Base-by-base conservation (phyloP, 441 rosid genomes). In the Melastoma candidum region DNA sequence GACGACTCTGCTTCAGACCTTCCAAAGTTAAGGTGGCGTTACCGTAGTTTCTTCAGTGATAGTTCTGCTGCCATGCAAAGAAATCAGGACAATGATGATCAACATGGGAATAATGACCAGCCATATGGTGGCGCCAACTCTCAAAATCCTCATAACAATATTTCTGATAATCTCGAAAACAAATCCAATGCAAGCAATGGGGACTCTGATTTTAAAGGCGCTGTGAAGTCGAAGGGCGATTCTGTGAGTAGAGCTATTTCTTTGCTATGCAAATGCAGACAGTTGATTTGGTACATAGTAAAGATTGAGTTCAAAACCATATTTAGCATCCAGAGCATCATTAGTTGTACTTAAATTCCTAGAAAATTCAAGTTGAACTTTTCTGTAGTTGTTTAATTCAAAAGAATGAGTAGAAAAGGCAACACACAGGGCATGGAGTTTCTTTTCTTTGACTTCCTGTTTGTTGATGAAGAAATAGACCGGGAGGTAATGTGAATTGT, bases 11-110 rank as follows among this genome's bases (percentile, higher is more conserved):
- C 32, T 61, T 60, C 68, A 10, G 79, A 80, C 26, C 72, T 60
- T 62, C 87, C 87, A 63, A 71, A 63, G 8, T 36, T 84, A 67
- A 81, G 81, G 59, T 84, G 93, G 95, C 92, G 7, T 36, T 36
- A 36, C 41, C 41, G 41, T 3, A 36, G 7, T 36, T 36, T 36
- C 6, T 36, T 36, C 8, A 36, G 41, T 4, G 86, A 85, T 45
- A 44, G 50, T 61, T 59, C 55, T 25, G 48, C 68, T 52, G 44
- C 65, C 54, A 64, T 66, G 69, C 78, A 56, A 71, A 64, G 49
- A 51, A 65, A 68, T 22, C 52, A 62, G 48, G 74, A 69, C 4
- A 44, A 47, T 58, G 71, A 49, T 49, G 55, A 57, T 6, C 49
- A 54, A 39, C 45, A 13, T 26, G 73, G 54, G 50, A 59, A 72